Evolutionary conservation across 2,329 filamentous ascomycete species (phyloP).

Genomic region (Simplicillium aogashimaense): DNA sequence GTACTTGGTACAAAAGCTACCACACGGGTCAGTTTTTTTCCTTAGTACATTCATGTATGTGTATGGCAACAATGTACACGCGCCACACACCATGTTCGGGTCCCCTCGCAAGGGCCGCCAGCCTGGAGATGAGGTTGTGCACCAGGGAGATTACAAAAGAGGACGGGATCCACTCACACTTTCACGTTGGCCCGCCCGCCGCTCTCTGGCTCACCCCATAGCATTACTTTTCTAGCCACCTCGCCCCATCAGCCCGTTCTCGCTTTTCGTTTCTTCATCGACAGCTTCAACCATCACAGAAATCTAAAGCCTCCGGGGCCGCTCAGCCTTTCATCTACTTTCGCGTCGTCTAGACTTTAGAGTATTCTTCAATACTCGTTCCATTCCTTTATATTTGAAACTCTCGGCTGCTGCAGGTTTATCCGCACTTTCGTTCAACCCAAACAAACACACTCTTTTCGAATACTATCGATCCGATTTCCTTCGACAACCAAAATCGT

Average conservation of each 20-base stretch:
- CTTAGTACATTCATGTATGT: too few species aligned
- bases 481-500: conserved; percentile 6
- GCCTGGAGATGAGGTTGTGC: too few species aligned
- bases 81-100: too few species aligned
- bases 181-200: too few species aligned
- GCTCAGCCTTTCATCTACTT: conserved; percentile 6
- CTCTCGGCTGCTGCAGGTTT: too few species aligned
- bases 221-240: conserved; percentile 1
- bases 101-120: too few species aligned
- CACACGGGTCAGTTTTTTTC: too few species aligned
- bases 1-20: too few species aligned
- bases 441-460: conserved; percentile 3
- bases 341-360: conserved; percentile 9
- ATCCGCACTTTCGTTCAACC: conserved; percentile 1
- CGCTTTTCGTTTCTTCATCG: conserved; percentile 2
- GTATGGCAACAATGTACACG: too few species aligned
- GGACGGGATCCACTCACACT: too few species aligned
- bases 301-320: conserved; percentile 4
- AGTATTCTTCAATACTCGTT: conserved; percentile 18
- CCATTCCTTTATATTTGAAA: conserved; percentile 10
- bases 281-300: conserved; percentile 1
- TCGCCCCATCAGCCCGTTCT: not conserved
- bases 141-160: too few species aligned
- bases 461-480: not conserved
- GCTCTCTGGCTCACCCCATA: too few species aligned